A percentile compares a stretch with the other conserved stretches of the same genome.
Evolutionary conservation across 768 basidiomycete genomes (phyloP).

Genomic region (Agrocybe pediades): DNA sequence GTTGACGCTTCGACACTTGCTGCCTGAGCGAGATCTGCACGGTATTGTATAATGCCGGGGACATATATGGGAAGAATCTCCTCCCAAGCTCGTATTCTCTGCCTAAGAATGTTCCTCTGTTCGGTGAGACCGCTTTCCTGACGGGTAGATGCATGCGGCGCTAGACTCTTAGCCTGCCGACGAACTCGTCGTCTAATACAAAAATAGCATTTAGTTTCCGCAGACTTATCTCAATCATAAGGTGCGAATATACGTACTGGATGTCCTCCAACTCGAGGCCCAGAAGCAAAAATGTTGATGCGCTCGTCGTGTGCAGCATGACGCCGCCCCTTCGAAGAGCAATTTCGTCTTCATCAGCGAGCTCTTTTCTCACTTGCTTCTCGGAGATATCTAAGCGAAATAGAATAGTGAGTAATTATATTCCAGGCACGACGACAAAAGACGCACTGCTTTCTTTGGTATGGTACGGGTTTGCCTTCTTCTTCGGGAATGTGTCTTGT

Average conservation of each 20-base stretch:
- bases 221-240: not conserved
- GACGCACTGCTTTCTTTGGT: slow-evolving; percentile 4
- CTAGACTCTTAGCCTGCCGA: slow-evolving; percentile 4
- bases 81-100: slow-evolving; percentile 11
- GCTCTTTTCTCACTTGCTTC: slow-evolving; percentile 1
- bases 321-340: not conserved
- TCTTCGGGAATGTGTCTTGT: slow-evolving; percentile 1
- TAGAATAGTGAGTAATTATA: not conserved
- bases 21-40: not conserved
- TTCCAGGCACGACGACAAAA: not conserved
- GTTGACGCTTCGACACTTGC: not conserved
- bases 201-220: not conserved
- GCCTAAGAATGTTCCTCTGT: slow-evolving; percentile 8
- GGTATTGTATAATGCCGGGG: slow-evolving; percentile 7
- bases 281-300: slow-evolving; percentile 7
- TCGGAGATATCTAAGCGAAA: slow-evolving; percentile 5
- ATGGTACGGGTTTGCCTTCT: slow-evolving; percentile 12
- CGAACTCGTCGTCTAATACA: slow-evolving; percentile 8
- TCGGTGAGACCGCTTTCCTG: slow-evolving; percentile 8
- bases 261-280: slow-evolving; percentile 12
- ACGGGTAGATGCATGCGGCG: not conserved
- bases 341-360: slow-evolving; percentile 7
- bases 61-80: slow-evolving; percentile 11
- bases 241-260: slow-evolving; percentile 8
- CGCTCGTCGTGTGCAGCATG: slow-evolving; percentile 2